A percentile compares a stretch with the other conserved stretches of the same genome.
Conservation (phyloP, 257 asterid genomes). For the Scutellaria barbata region DNA sequence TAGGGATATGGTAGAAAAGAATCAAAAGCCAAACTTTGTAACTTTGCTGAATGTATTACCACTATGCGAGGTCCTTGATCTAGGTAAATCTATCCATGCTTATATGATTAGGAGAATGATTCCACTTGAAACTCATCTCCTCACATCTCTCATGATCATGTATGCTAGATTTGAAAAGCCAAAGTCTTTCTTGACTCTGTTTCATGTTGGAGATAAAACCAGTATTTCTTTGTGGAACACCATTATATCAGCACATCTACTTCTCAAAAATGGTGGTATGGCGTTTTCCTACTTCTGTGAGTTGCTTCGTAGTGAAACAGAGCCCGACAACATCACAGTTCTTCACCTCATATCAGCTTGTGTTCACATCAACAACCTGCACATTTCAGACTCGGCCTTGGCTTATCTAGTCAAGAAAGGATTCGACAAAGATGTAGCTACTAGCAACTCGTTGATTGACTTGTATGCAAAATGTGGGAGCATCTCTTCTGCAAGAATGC, state of each 20-base stretch:
- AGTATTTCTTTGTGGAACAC: conserved; percentile 70
- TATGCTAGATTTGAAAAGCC: conserved; percentile 51
- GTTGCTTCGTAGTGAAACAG: conserved; percentile 40
- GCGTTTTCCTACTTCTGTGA: conserved; percentile 51
- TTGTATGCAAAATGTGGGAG: conserved; percentile 60
- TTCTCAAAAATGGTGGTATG: conserved; percentile 26
- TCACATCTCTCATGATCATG: conserved; percentile 64
- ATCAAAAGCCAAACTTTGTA: conserved; percentile 51
- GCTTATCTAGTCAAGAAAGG: conserved; percentile 48
- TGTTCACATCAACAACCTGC: conserved; percentile 47
- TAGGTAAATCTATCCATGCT: conserved; percentile 62
- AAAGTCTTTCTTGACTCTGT: conserved; percentile 44
- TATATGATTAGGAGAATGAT: conserved; percentile 43
- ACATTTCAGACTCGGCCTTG: conserved; percentile 44
- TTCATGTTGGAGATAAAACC: conserved; percentile 48
- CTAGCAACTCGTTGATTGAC: conserved; percentile 55
- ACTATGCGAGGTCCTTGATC: conserved; percentile 43
- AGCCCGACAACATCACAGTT: conserved; percentile 55
- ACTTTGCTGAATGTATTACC: conserved; percentile 62
- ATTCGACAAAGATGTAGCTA: conserved; percentile 45
- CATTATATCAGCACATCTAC: conserved; percentile 51
- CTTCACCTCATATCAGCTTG: conserved; percentile 59
- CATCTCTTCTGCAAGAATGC: conserved; percentile 43
- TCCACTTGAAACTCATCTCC: conserved; percentile 51
- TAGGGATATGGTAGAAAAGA: conserved; percentile 44